Conservation (phyloP, 352 stramenopile genomes). For the Pythium guiyangense region DNA sequence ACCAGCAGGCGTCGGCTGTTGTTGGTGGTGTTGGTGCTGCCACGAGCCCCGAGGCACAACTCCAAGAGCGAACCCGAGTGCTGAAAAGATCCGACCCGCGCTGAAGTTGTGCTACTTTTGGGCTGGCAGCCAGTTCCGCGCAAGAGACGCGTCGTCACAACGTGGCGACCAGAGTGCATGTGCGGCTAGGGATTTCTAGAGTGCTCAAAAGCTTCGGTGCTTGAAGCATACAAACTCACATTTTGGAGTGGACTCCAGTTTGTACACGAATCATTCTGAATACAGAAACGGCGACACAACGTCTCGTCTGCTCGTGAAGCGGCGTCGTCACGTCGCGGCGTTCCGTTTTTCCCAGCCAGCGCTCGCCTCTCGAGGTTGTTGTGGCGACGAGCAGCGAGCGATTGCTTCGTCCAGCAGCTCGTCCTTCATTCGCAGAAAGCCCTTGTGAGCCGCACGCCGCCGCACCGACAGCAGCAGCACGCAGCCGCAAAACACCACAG, state of each 20-base stretch:
- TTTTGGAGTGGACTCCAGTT: no score
- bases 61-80: background rate
- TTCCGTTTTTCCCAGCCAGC: background rate
- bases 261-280: no score
- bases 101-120: background rate
- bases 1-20: background rate
- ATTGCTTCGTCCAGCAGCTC: background rate
- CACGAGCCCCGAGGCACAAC: no score
- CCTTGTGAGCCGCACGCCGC: background rate
- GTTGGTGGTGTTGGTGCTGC: background rate
- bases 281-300: no score
- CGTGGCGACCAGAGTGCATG: no score
- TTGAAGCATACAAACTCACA: no score
- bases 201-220: no score
- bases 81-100: background rate
- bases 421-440: background rate
- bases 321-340: no score
- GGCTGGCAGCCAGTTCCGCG: background rate
- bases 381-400: background rate
- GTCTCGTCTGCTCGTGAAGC: no score
- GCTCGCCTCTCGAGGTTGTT: no score
- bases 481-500: background rate
- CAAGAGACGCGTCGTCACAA: background rate
- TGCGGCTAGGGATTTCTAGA: background rate
- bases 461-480: no score